A percentile compares a stretch with the other conserved stretches of the same genome.
These are phyloP conservation scores for Geotrichum fermentans DNA, from an alignment of 1,139 yeast species.

Conservation along the genomic window DNA sequence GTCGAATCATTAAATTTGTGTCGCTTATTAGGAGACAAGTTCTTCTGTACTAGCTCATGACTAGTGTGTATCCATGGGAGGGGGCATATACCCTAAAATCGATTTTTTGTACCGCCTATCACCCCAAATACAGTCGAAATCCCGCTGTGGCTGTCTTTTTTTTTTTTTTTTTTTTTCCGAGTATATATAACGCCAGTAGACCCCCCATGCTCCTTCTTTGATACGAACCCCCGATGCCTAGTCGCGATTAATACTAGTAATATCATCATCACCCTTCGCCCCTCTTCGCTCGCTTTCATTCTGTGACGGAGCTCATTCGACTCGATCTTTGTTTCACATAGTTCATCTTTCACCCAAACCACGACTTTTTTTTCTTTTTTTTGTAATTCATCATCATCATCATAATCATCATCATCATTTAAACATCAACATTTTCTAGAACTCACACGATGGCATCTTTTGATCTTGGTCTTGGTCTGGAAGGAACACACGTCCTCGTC, in stretches of 20 bases:
- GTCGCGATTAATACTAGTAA: no score
- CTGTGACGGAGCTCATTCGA: background rate
- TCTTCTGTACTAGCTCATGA: no score
- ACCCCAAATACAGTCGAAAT: background rate
- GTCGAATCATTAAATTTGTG: no score
- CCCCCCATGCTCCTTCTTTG: no score
- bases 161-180: background rate
- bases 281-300: background rate
- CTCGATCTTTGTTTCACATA: background rate
- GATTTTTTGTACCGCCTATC: no score
- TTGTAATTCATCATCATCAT: background rate
- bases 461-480: conserved; percentile 17
- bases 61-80: no score
- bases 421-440: background rate
- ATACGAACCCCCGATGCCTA: no score
- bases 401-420: background rate
- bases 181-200: no score
- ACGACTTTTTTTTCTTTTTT: background rate
- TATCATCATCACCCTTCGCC: no score
- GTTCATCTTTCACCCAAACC: background rate
- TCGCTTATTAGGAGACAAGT: no score
- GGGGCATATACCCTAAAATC: no score
- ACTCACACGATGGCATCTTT: background rate
- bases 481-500: conserved; percentile 15
- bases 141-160: background rate